Evolutionary conservation across 768 basidiomycete species (phyloP).

Genomic region (Udeniomyces megalosporus): DNA sequence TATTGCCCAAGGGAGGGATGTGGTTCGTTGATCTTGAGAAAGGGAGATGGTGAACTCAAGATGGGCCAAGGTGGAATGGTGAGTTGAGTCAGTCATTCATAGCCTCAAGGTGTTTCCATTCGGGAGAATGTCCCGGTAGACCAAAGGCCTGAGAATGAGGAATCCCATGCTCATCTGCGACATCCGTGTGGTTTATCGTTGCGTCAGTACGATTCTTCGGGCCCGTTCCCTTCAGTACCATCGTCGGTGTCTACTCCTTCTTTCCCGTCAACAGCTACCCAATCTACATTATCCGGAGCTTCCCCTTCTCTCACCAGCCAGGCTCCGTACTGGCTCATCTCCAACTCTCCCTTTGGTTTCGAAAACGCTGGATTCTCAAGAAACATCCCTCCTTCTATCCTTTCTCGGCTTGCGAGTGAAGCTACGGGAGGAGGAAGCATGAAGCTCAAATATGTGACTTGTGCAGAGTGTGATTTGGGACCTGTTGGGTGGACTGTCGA

Average conservation of each 20-base stretch:
- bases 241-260: too few relatives aligned
- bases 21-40: slow-evolving; percentile 23
- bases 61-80: slow-evolving; percentile 20
- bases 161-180: not conserved
- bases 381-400: not conserved
- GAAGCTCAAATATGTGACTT: slow-evolving; percentile 29
- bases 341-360: slow-evolving; percentile 26
- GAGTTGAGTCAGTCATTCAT: slow-evolving; percentile 3
- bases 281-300: slow-evolving; percentile 7
- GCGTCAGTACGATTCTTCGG: slow-evolving; percentile 1
- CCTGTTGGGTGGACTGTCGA: slow-evolving; percentile 30
- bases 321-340: slow-evolving; percentile 23
- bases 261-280: not conserved
- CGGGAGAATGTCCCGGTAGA: not conserved
- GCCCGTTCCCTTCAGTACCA: slow-evolving; percentile 20
- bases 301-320: slow-evolving; percentile 16
- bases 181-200: not conserved
- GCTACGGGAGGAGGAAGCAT: slow-evolving; percentile 4
- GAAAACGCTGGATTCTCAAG: slow-evolving; percentile 31
- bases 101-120: too few relatives aligned
- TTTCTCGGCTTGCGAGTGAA: not conserved
- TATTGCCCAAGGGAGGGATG: slow-evolving; percentile 28
- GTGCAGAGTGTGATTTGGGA: slow-evolving; percentile 32
- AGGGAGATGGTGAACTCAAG: slow-evolving; percentile 21
- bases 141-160: not conserved